Conservation (phyloP, 768 basidiomycete species). For the Mycena epipterygia region DNA sequence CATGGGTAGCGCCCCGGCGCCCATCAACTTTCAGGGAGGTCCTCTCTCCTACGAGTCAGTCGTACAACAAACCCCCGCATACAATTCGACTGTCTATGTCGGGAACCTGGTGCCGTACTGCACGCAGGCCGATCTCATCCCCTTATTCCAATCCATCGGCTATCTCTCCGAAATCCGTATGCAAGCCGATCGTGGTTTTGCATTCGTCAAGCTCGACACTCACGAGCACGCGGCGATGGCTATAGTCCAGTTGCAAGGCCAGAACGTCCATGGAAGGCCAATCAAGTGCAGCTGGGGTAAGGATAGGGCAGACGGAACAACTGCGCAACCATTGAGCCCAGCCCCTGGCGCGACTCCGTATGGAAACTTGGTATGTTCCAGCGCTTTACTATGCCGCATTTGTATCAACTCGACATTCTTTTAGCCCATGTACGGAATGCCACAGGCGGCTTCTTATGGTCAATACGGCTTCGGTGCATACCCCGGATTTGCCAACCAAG, state of each 20-base stretch:
- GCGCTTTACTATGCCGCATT: not conserved
- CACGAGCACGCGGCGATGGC: constrained; percentile 99
- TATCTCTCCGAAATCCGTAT: constrained; percentile 99
- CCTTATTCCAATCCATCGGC: constrained; percentile 97
- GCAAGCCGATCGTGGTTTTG: constrained; percentile 99
- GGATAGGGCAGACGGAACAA: constrained; percentile 84
- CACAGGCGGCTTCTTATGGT: constrained; percentile 83
- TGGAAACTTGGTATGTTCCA: constrained; percentile 78
- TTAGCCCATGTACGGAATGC: constrained; percentile 93
- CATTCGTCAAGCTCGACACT: constrained; percentile 98
- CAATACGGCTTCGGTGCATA: constrained; percentile 86
- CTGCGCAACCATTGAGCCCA: constrained; percentile 73
- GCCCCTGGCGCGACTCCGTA: constrained; percentile 75
- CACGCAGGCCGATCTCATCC: constrained; percentile 97
- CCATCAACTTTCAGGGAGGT: constrained; percentile 92
- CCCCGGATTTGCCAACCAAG: constrained; percentile 76
- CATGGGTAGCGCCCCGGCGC: constrained; percentile 80
- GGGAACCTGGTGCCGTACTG: constrained; percentile 98
- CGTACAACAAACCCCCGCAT: constrained; percentile 92
- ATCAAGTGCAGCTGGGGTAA: constrained; percentile 99
- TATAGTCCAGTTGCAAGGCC: constrained; percentile 96
- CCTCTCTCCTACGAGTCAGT: constrained; percentile 95
- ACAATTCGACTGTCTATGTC: constrained; percentile 97
- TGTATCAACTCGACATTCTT: constrained; percentile 18
- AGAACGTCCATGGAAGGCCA: constrained; percentile 96